These are phyloP conservation scores for Cryptosporidium sp. DNA, from an alignment of 169 alveolate genomes.

Conservation along the genomic window DNA sequence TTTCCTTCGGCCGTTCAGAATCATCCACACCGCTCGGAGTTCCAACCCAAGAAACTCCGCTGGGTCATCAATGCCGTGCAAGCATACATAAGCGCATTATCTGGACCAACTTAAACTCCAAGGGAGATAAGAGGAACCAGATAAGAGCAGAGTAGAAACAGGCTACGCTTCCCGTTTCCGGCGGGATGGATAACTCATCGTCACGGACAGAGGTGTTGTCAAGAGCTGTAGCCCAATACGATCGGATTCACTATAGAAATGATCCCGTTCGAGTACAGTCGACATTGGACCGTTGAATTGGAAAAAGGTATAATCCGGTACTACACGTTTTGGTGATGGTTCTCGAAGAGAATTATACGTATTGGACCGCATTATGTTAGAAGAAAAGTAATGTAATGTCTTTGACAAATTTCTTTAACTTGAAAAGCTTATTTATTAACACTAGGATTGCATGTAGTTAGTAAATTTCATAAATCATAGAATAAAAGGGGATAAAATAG, in stretches of 20 bases:
- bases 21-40: slow-evolving; percentile 74
- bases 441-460: not conserved
- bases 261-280: slow-evolving; percentile 90
- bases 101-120: not conserved
- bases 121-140: not conserved
- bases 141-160: slow-evolving; percentile 12
- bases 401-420: not conserved
- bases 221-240: slow-evolving; percentile 85
- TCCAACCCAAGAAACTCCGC: slow-evolving; percentile 38
- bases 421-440: not conserved
- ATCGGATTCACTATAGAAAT: slow-evolving; percentile 87
- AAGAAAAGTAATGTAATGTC: not conserved
- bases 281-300: slow-evolving; percentile 33
- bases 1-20: slow-evolving; percentile 63
- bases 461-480: not conserved
- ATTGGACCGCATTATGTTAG: not conserved
- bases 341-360: slow-evolving; percentile 16
- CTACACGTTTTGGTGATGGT: slow-evolving; percentile 49
- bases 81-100: slow-evolving; percentile 5
- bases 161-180: slow-evolving; percentile 79
- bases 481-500: not conserved
- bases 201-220: slow-evolving; percentile 87
- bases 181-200: slow-evolving; percentile 87
- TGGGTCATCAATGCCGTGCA: slow-evolving; percentile 76
- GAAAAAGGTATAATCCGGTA: not conserved